Conservation (phyloP, 164 flowering plant genomes). For the Paratinospora sagittata region DNA sequence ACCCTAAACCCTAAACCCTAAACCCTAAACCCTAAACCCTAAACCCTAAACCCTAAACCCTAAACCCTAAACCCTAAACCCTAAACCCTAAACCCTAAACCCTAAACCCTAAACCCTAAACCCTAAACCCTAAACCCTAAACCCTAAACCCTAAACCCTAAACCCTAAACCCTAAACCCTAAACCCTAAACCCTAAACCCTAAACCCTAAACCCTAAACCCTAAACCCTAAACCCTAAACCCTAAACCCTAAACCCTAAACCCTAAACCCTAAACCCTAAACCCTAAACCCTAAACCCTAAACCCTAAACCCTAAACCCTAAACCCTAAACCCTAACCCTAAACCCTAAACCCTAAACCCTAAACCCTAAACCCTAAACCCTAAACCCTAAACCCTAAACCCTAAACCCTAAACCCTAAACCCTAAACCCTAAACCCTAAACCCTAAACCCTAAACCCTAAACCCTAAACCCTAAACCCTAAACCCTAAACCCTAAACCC, state of each 20-base stretch:
- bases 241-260: conserved; percentile 14
- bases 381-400: conserved; percentile 21
- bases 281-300: conserved; percentile 14
- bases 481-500: conserved; percentile 1
- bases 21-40: conserved; percentile 15
- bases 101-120: conserved; percentile 13
- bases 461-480: conserved; percentile 1
- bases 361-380: conserved; percentile 19
- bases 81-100: conserved; percentile 15
- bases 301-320: conserved; percentile 14
- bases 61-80: conserved; percentile 15
- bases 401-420: conserved; percentile 17
- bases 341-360: conserved; percentile 20
- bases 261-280: conserved; percentile 17
- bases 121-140: conserved; percentile 15
- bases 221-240: conserved; percentile 1
- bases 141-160: conserved; percentile 9
- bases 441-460: not conserved
- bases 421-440: not conserved
- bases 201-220: conserved; percentile 16
- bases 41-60: conserved; percentile 14
- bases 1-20: conserved; percentile 11
- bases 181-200: conserved; percentile 21
- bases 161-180: conserved; percentile 16
- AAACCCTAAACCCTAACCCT: conserved; percentile 17